Percentiles rank a stretch among this genome's conserved stretches.
Conservation (phyloP, 2,329 filamentous ascomycete species). For the Talaromyces piceae region DNA sequence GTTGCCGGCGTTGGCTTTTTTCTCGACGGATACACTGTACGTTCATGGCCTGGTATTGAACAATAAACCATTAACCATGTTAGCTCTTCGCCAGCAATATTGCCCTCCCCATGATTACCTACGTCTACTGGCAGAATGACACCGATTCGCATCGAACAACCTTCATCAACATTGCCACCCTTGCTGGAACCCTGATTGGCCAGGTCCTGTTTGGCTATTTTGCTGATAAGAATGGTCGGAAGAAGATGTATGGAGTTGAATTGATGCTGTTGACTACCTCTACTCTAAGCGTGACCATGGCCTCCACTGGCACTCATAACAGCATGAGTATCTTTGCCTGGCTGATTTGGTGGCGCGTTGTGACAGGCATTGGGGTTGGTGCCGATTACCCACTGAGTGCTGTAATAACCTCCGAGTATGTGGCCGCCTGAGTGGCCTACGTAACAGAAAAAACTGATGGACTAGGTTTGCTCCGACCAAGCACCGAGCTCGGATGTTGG, state of each 20-base stretch:
- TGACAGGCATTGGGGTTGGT: constrained; percentile 52
- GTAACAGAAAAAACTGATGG: not conserved
- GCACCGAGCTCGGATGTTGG: constrained; percentile 60
- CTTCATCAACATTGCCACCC: constrained; percentile 40
- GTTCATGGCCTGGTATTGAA: not conserved
- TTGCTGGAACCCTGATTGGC: constrained; percentile 41
- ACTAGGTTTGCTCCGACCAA: constrained; percentile 46
- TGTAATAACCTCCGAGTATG: constrained; percentile 61
- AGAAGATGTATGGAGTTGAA: constrained; percentile 46
- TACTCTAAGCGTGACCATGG: constrained; percentile 41
- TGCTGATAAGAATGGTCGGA: constrained; percentile 42
- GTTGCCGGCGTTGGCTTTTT: constrained; percentile 46
- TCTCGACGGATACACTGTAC: constrained; percentile 40
- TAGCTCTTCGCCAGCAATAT: constrained; percentile 45
- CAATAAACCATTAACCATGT: not conserved
- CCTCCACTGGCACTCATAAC: constrained; percentile 34
- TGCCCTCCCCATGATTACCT: constrained; percentile 42
- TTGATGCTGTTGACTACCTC: constrained; percentile 41
- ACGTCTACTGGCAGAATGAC: constrained; percentile 41
- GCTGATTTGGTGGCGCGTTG: constrained; percentile 42
- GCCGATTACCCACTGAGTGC: constrained; percentile 62
- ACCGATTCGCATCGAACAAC: constrained; percentile 27
- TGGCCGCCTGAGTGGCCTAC: not conserved
- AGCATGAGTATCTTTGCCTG: constrained; percentile 40
- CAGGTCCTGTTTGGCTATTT: constrained; percentile 42